phyloP scores from a whole-genome alignment of 1,139 yeast genomes.

The Candida sp. region DNA sequence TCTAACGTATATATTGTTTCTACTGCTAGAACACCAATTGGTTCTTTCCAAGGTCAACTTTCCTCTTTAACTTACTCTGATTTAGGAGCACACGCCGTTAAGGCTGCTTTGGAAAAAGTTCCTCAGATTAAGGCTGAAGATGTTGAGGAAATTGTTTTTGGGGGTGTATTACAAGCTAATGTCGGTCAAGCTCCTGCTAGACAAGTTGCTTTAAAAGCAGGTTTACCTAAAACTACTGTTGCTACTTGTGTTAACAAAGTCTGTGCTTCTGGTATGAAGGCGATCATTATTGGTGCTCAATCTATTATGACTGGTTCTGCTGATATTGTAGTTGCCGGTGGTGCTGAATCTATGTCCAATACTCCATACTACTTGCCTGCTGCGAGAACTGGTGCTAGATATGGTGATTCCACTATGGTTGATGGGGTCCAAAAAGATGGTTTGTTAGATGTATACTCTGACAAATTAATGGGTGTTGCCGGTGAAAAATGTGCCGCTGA shows the following conservation, averaged over 20 bases:
- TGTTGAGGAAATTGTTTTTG: slow-evolving; percentile 89
- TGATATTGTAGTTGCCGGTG: slow-evolving; percentile 93
- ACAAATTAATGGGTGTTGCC: slow-evolving; percentile 89
- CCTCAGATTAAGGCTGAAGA: slow-evolving; percentile 74
- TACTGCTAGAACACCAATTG: slow-evolving; percentile 92
- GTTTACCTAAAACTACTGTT: slow-evolving; percentile 71
- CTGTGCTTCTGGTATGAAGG: slow-evolving; percentile 96
- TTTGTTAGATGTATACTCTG: slow-evolving; percentile 83
- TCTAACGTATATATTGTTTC: slow-evolving; percentile 78
- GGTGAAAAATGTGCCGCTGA: slow-evolving; percentile 94
- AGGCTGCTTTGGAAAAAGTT: slow-evolving; percentile 79
- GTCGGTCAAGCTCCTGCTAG: slow-evolving; percentile 98
- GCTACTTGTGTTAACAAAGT: slow-evolving; percentile 95
- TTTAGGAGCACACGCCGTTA: slow-evolving; percentile 90
- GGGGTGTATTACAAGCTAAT: slow-evolving; percentile 90
- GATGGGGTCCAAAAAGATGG: slow-evolving; percentile 95
- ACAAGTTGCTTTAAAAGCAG: slow-evolving; percentile 93
- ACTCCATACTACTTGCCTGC: slow-evolving; percentile 89
- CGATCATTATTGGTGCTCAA: slow-evolving; percentile 88
- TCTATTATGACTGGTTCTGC: slow-evolving; percentile 85
- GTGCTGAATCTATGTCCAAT: slow-evolving; percentile 97
- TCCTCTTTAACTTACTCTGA: slow-evolving; percentile 76
- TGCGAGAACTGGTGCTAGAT: slow-evolving; percentile 86
- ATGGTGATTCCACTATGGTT: slow-evolving; percentile 72
- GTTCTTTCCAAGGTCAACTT: slow-evolving; percentile 85